A percentile compares a stretch with the other conserved stretches of the same genome.
Evolutionary conservation across 805 yeast genomes (phyloP).

Genomic region (Blastobotrys americana): DNA sequence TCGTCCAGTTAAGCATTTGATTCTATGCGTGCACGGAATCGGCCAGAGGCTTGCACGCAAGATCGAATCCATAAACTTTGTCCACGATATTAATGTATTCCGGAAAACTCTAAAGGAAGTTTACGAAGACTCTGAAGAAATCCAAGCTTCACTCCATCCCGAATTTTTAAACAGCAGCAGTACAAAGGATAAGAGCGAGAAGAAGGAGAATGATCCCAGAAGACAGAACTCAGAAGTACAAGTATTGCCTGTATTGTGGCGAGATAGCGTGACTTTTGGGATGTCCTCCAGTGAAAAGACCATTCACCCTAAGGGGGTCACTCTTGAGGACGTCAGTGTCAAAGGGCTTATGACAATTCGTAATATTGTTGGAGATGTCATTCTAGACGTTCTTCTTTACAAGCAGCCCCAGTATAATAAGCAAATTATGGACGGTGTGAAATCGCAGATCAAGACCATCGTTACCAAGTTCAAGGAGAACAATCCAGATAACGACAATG

Average conservation of each 20-base stretch:
- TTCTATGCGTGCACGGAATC: slow-evolving; percentile 90
- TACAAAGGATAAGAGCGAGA: not conserved
- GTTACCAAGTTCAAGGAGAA: slow-evolving; percentile 50
- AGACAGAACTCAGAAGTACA: slow-evolving; percentile 47
- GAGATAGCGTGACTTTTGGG: slow-evolving; percentile 45
- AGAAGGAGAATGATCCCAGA: not conserved
- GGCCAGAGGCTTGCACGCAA: slow-evolving; percentile 81
- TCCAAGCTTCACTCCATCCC: slow-evolving; percentile 1
- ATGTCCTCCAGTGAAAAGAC: slow-evolving; percentile 8
- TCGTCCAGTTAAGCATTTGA: slow-evolving; percentile 51
- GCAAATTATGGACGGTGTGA: slow-evolving; percentile 57
- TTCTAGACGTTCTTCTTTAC: slow-evolving; percentile 68
- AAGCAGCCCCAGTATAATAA: slow-evolving; percentile 63
- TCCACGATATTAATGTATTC: slow-evolving; percentile 69
- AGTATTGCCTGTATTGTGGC: slow-evolving; percentile 87
- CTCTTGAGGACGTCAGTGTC: slow-evolving; percentile 61
- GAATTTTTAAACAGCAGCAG: not conserved
- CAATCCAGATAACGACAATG: slow-evolving; percentile 31
- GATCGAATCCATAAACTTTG: slow-evolving; percentile 76
- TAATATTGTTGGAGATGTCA: slow-evolving; percentile 76
- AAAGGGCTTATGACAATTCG: slow-evolving; percentile 67
- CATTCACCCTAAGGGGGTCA: slow-evolving; percentile 16
- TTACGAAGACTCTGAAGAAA: slow-evolving; percentile 3
- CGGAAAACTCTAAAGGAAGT: slow-evolving; percentile 19
- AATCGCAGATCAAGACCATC: slow-evolving; percentile 53